A percentile compares a stretch with the other conserved stretches of the same genome.
Evolutionary conservation across 768 basidiomycete genomes (phyloP).

Genomic region (Lentinula aciculospora): DNA sequence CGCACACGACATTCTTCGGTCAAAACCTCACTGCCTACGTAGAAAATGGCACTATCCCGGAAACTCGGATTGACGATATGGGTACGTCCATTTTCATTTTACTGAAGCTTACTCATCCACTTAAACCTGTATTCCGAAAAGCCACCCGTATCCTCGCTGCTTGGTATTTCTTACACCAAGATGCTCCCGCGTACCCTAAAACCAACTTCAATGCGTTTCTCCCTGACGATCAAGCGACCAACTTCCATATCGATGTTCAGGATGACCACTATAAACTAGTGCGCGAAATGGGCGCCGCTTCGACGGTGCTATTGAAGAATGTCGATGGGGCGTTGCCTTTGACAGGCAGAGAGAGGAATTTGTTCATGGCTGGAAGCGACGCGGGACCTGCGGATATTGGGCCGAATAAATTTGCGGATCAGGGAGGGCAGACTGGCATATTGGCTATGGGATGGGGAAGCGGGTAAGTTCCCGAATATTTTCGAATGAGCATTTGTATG

Average conservation of each 20-base stretch:
- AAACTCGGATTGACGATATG: slow-evolving; percentile 71
- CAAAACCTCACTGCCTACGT: slow-evolving; percentile 63
- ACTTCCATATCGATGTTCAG: slow-evolving; percentile 63
- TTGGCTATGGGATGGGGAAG: slow-evolving; percentile 94
- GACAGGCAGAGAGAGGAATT: slow-evolving; percentile 42
- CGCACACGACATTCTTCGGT: slow-evolving; percentile 58
- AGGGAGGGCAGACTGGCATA: slow-evolving; percentile 56
- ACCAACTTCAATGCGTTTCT: slow-evolving; percentile 70
- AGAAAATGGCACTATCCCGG: slow-evolving; percentile 64
- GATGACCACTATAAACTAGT: slow-evolving; percentile 64
- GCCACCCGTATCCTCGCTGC: slow-evolving; percentile 71
- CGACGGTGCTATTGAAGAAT: slow-evolving; percentile 77
- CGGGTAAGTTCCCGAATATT: slow-evolving; percentile 32
- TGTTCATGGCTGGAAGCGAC: slow-evolving; percentile 61
- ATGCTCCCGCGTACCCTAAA: slow-evolving; percentile 52
- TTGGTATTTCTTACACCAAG: slow-evolving; percentile 67
- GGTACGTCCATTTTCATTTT: slow-evolving; percentile 26
- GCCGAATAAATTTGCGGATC: slow-evolving; percentile 66
- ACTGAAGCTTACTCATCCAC: not conserved
- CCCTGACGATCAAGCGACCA: slow-evolving; percentile 43
- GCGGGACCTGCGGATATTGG: slow-evolving; percentile 60
- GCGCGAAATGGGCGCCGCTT: slow-evolving; percentile 67
- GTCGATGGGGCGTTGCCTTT: slow-evolving; percentile 49
- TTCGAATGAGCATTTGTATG: not conserved
- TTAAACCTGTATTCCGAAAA: slow-evolving; percentile 16